A percentile compares a stretch with the other conserved stretches of the same genome.
phyloP scores from a whole-genome alignment of 176 grass and related monocot genomes.

The Otatea glauca region DNA sequence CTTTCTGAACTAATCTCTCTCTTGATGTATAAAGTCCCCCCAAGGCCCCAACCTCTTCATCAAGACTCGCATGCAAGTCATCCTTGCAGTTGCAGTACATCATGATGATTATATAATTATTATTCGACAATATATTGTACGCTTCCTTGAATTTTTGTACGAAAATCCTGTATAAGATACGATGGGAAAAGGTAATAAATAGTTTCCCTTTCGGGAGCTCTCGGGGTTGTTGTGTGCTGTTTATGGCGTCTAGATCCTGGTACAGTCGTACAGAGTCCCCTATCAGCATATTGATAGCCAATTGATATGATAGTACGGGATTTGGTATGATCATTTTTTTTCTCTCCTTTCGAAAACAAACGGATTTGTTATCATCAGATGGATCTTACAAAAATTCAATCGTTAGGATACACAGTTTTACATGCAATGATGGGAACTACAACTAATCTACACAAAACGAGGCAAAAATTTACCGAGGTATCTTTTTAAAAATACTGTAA shows the following conservation, averaged over 20 bases:
- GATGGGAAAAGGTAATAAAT: not conserved
- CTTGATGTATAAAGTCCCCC: not conserved
- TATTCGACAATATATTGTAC: not conserved
- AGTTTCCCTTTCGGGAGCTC: not conserved
- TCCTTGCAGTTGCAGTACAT: not conserved
- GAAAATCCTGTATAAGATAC: conserved; percentile 8
- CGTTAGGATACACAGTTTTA: not conserved
- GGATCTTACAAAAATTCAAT: not conserved
- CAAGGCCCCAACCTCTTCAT: not conserved
- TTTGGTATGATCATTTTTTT: not conserved
- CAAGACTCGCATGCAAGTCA: conserved; percentile 9
- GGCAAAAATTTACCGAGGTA: too few relatives aligned
- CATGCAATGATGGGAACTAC: too few relatives aligned
- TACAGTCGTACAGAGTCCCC: not conserved
- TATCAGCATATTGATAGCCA: not conserved
- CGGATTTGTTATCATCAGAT: not conserved
- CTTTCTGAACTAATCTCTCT: not conserved
- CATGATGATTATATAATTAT: not conserved
- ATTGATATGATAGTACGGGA: not conserved
- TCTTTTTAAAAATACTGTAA: too few relatives aligned
- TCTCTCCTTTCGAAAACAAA: not conserved
- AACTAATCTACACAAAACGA: too few relatives aligned
- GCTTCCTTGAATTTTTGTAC: conserved; percentile 1
- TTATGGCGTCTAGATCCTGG: not conserved
- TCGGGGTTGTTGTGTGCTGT: not conserved